phyloP scores from a whole-genome alignment of 1,284 basidiomycete genomes.

The Veloboletus limbatus region DNA sequence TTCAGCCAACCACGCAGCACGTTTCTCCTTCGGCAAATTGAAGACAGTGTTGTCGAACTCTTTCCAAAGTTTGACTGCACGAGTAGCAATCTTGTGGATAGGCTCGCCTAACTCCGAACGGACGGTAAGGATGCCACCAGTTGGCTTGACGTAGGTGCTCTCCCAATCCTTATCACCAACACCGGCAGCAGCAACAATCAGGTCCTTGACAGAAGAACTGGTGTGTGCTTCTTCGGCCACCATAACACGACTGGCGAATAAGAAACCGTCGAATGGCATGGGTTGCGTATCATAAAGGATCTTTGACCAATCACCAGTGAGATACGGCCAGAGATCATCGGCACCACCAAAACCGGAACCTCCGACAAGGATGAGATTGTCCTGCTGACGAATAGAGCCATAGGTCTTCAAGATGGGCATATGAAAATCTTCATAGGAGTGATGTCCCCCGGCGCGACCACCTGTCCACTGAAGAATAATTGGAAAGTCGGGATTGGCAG shows the following conservation, averaged over 20 bases:
- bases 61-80: slow-evolving; percentile 96
- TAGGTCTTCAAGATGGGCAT: slow-evolving; percentile 94
- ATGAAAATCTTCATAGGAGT: slow-evolving; percentile 98
- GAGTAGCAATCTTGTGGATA: slow-evolving; percentile 98
- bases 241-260: slow-evolving; percentile 97
- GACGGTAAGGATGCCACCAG: slow-evolving; percentile 95
- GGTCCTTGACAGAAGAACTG: slow-evolving; percentile 89
- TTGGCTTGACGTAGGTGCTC: slow-evolving; percentile 91
- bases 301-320: slow-evolving; percentile 94
- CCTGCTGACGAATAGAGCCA: slow-evolving; percentile 81
- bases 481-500: slow-evolving; percentile 94
- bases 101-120: slow-evolving; percentile 98
- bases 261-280: slow-evolving; percentile 99
- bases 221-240: slow-evolving; percentile 98
- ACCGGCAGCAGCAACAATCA: slow-evolving; percentile 93
- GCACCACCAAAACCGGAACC: slow-evolving; percentile 98
- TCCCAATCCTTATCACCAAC: slow-evolving; percentile 93
- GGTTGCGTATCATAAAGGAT: slow-evolving; percentile 80
- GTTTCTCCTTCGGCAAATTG: slow-evolving; percentile 93
- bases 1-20: slow-evolving; percentile 82
- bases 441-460: slow-evolving; percentile 98
- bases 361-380: slow-evolving; percentile 88
- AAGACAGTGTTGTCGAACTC: slow-evolving; percentile 98
- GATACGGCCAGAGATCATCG: slow-evolving; percentile 96
- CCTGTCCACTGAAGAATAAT: slow-evolving; percentile 99